A percentile compares a stretch with the other conserved stretches of the same genome.
phyloP scores from a whole-genome alignment of 2,329 filamentous ascomycete species.

The Trichoderma afroharzianum region DNA sequence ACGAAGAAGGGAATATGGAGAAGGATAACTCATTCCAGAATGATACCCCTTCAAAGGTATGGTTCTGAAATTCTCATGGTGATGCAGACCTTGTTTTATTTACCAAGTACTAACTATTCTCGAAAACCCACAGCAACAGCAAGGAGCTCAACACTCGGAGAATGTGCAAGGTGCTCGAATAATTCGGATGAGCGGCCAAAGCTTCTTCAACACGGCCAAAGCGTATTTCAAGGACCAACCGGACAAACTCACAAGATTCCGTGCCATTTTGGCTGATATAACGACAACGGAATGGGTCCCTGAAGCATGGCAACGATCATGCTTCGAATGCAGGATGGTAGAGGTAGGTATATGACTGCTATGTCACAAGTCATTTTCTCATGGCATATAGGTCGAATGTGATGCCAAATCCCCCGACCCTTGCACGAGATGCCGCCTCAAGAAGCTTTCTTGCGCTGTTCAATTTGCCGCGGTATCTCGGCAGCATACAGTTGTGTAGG shows the following conservation, averaged over 20 bases:
- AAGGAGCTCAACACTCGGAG: background rate
- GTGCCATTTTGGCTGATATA: background rate
- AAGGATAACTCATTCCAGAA: background rate
- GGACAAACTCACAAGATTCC: background rate
- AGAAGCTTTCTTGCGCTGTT: background rate
- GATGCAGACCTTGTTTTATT: background rate
- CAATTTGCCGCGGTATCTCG: background rate
- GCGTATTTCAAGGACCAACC: background rate
- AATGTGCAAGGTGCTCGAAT: background rate
- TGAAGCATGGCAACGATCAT: background rate
- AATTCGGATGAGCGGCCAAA: background rate
- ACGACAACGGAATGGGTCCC: background rate
- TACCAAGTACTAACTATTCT: too few relatives aligned
- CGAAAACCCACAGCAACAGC: background rate
- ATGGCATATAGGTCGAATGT: background rate
- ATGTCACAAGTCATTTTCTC: background rate
- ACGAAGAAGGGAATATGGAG: background rate
- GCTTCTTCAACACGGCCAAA: background rate
- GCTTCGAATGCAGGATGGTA: background rate
- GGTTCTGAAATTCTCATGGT: too few relatives aligned
- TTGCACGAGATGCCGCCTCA: background rate
- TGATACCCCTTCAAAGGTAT: background rate
- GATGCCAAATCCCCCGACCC: background rate
- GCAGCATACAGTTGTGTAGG: background rate
- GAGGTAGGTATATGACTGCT: too few relatives aligned